Evolutionary conservation across 2,329 filamentous ascomycete genomes (phyloP), one percentile per base, ranked within the genome.

Genomic region (Alternaria atra): DNA sequence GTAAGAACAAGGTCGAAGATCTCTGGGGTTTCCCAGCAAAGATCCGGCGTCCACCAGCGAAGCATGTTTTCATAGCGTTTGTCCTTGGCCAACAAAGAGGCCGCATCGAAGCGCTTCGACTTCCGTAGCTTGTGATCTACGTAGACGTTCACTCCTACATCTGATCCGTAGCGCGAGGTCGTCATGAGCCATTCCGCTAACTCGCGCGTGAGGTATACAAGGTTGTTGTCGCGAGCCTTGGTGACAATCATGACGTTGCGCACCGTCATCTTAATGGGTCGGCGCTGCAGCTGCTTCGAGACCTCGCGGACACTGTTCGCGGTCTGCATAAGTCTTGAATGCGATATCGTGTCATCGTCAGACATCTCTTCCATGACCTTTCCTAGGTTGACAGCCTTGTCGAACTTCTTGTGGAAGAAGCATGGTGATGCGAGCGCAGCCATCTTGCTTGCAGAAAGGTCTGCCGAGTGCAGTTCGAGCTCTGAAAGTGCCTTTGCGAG

Each of bases 201-300:
- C 77, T 99, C 93, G 60, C 92, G 87, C 2, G 95, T 99, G 68
- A 97, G 84, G 69, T 91, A 87, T 34, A 99, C 94, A 15, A 99
- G 86, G 69, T 92, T 89, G 75, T 99, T 98, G 81, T 99, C 95
- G 65, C 95, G 89, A 23, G 95, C 95, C 81, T 98, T 99, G 63
- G 95, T 99, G 66, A 99, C 92, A 73, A 99, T 97, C 95, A 99
- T 98, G 73, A 99, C 88, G 77, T 93, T 97, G 74, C 88, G 89
- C 47, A 99, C 94, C 10, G 94, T 94, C 68, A 94, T 90, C 80
- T 92, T 95, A 79, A 98, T 93, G 23, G 95, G 94, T 40, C 93
- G 88, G 57, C 94, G 89, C 81, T 97, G 94, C 60, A 99, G 85
- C 81, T 98, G 95, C 80, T 96, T 94, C 15, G 93, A 96, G 12